Conservation (phyloP, 805 yeast species). For the Torulaspora quercuum region DNA sequence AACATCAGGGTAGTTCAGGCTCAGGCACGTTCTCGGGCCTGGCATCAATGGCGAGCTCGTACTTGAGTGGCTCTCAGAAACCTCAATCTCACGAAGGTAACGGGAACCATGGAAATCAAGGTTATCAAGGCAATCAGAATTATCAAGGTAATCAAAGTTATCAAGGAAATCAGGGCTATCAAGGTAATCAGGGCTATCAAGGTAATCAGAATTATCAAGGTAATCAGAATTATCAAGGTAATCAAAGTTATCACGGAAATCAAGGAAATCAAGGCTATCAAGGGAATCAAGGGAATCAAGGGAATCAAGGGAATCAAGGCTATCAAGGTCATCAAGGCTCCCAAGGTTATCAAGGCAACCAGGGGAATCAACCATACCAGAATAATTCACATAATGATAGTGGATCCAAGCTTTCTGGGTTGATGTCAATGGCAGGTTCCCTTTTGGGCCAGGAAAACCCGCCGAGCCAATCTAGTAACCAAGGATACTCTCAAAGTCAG, state of each 20-base stretch:
- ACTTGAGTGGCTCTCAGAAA: constrained; percentile 8
- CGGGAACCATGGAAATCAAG: constrained; percentile 8
- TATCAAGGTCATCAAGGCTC: background rate
- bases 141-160: constrained; percentile 9
- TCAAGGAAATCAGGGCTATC: constrained; percentile 10
- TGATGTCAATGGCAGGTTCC: constrained; percentile 10
- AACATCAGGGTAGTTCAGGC: no score
- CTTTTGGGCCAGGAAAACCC: constrained; percentile 5
- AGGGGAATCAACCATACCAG: background rate
- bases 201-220: constrained; percentile 3
- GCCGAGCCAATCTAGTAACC: constrained; percentile 3
- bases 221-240: constrained; percentile 4
- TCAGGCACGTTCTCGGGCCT: constrained; percentile 11
- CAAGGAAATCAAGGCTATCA: constrained; percentile 5
- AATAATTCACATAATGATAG: constrained; percentile 2
- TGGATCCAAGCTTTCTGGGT: constrained; percentile 3
- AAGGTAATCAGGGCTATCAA: constrained; percentile 10
- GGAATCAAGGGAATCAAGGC: constrained; percentile 9
- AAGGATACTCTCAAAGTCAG: constrained; percentile 1
- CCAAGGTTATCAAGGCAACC: constrained; percentile 5
- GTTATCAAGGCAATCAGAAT: constrained; percentile 8
- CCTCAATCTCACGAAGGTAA: constrained; percentile 8
- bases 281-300: constrained; percentile 5
- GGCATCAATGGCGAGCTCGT: constrained; percentile 15
- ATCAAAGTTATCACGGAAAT: constrained; percentile 7